These are phyloP conservation scores for Saccharomycopsis selenospora DNA, from an alignment of 805 yeast species.

Conservation along the genomic window DNA sequence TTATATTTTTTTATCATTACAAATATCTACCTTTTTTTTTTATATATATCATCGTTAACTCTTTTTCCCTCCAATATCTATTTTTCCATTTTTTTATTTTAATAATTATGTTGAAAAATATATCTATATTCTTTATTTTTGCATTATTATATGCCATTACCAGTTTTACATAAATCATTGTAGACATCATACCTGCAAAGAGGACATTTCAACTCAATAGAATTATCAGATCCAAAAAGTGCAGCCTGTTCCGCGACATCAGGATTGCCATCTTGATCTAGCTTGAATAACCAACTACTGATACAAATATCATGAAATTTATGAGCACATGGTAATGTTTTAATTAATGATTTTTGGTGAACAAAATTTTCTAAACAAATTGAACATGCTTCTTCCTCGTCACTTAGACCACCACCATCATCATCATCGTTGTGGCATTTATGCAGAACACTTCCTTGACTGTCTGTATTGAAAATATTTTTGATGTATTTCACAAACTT, in stretches of 20 bases:
- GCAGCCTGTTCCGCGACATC: not conserved
- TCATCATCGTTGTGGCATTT: not conserved
- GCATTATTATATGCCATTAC: conserved; percentile 15
- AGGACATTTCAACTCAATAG: not conserved
- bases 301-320: not conserved
- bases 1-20: no score
- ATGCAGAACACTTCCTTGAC: no score
- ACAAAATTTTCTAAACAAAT: not conserved
- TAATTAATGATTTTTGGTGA: not conserved
- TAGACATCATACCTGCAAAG: conserved; percentile 1
- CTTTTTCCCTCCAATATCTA: not conserved
- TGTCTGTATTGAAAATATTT: no score
- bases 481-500: no score
- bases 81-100: no score
- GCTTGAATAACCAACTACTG: not conserved
- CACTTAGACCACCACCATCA: not conserved
- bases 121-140: not conserved
- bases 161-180: not conserved
- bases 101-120: not conserved
- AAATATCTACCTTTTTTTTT: no score
- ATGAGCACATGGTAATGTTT: not conserved
- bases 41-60: not conserved
- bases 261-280: not conserved
- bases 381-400: not conserved
- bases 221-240: not conserved